Evolutionary conservation across 2,329 filamentous ascomycete genomes (phyloP).

Genomic region (Emmonsiellopsis sp.): DNA sequence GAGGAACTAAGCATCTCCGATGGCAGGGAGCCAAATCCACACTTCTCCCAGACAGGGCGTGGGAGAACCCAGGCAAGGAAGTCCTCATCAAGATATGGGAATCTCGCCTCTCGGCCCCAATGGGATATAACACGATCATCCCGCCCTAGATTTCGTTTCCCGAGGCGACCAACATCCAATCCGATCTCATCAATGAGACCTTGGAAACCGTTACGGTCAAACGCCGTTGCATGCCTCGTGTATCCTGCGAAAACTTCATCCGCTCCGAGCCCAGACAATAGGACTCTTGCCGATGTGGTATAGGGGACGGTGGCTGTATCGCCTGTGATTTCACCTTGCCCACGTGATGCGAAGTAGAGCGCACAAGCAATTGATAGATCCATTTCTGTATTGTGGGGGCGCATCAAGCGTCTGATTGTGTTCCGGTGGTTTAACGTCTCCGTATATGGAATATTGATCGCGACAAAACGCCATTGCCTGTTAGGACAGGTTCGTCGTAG

Average conservation of each 20-base stretch:
- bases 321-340: constrained; percentile 42
- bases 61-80: constrained; percentile 73
- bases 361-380: constrained; percentile 89
- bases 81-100: constrained; percentile 81
- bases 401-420: constrained; percentile 66
- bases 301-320: constrained; percentile 38
- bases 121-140: constrained; percentile 86
- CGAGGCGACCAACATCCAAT: constrained; percentile 74
- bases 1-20: constrained; percentile 17
- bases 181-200: constrained; percentile 73
- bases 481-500: constrained; percentile 58
- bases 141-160: constrained; percentile 86
- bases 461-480: constrained; percentile 72
- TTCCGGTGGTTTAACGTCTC: constrained; percentile 61
- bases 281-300: constrained; percentile 63
- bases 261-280: constrained; percentile 86
- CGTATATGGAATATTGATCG: constrained; percentile 68
- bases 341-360: constrained; percentile 88
- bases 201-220: constrained; percentile 55
- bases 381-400: constrained; percentile 97
- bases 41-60: constrained; percentile 72
- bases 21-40: constrained; percentile 59
- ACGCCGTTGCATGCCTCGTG: constrained; percentile 70
- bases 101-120: constrained; percentile 81
- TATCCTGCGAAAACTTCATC: constrained; percentile 97